phyloP scores from a whole-genome alignment of 495 filamentous ascomycete species.

The Pyrenula aspistea region DNA sequence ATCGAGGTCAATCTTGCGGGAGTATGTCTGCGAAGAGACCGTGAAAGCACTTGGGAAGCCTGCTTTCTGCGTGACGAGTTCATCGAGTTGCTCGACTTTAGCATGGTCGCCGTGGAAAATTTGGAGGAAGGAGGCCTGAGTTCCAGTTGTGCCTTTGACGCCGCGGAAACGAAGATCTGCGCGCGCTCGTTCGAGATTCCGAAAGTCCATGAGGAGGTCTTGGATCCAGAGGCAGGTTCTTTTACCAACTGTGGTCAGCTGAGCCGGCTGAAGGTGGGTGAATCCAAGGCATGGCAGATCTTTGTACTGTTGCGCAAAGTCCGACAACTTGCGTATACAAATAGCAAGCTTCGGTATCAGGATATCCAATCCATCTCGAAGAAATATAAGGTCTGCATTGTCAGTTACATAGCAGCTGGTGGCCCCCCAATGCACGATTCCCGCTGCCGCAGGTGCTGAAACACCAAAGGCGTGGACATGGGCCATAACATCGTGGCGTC shows the following conservation, averaged over 20 bases:
- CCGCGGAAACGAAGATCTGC: slow-evolving; percentile 73
- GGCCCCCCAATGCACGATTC: slow-evolving; percentile 76
- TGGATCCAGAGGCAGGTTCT: slow-evolving; percentile 75
- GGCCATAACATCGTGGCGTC: slow-evolving; percentile 60
- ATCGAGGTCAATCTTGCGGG: slow-evolving; percentile 74
- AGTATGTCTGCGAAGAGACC: slow-evolving; percentile 72
- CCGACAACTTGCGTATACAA: slow-evolving; percentile 66
- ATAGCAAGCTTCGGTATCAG: slow-evolving; percentile 77
- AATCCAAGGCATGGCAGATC: slow-evolving; percentile 52
- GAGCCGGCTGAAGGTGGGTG: slow-evolving; percentile 76
- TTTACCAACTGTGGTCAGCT: slow-evolving; percentile 77
- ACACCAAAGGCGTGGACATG: slow-evolving; percentile 66
- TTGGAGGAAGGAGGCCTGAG: slow-evolving; percentile 63
- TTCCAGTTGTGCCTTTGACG: slow-evolving; percentile 69
- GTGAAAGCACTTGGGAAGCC: slow-evolving; percentile 65
- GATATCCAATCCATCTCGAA: slow-evolving; percentile 62
- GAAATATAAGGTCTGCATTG: slow-evolving; percentile 65
- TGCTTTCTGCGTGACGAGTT: slow-evolving; percentile 71
- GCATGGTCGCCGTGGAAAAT: slow-evolving; percentile 62
- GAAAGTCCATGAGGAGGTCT: slow-evolving; percentile 78
- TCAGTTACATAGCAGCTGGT: slow-evolving; percentile 26
- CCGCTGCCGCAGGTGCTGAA: slow-evolving; percentile 68
- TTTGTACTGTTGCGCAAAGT: slow-evolving; percentile 71
- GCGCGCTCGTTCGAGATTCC: slow-evolving; percentile 64
- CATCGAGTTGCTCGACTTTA: slow-evolving; percentile 63